Base-by-base conservation (phyloP, 768 basidiomycete species). In the Obba rivulosa region DNA sequence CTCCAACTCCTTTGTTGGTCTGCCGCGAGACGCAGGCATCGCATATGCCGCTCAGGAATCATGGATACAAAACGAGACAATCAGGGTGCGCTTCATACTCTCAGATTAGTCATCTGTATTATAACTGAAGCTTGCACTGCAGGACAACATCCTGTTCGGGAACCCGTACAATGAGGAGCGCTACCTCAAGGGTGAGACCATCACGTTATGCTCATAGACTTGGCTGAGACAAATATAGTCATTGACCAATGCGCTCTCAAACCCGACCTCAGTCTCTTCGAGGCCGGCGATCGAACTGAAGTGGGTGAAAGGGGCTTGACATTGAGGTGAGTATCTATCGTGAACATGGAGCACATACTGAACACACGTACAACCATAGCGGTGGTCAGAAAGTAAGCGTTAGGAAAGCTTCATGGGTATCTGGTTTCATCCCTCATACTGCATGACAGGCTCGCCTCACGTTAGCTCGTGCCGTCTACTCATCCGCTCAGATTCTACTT, bases 41-140 rank as follows among this genome's bases (percentile, higher is more conserved):
- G 81, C 87, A 2, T 91, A 87, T 60, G 85, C 85, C 5, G 83
- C 85, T 3, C 90, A 94, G 62, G 87, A 91, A 60, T 81, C 85
- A 3, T 94, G 88, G 88, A 81, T 91, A 2, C 78, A 83, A 62
- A 91, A 89, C 54, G 85, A 85, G 50, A 88, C 85, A 0, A 86
- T 89, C 45, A 72, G 68, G 59, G 83, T 80, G 41, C 40, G 67
- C 46, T 10, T 7, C 35, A 23, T 13, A 24, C 8, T 34, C 25
- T 35, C 5, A n/a, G 48, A 60, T 69, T 80, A 24, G 82, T 84
- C 62, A 80, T 85, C 80, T 80, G 59, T 80, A 78, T 54, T 62
- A 73, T 8, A 76, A 74, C 1, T 66, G 69, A 14, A 61, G 68
- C 10, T 69, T 77, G 2, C 73, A 78, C 31, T 80, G 4, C 17